Percentiles rank a stretch among this genome's conserved stretches.
Evolutionary conservation across 495 filamentous ascomycete genomes (phyloP).

Genomic region (Penicillium daleae): DNA sequence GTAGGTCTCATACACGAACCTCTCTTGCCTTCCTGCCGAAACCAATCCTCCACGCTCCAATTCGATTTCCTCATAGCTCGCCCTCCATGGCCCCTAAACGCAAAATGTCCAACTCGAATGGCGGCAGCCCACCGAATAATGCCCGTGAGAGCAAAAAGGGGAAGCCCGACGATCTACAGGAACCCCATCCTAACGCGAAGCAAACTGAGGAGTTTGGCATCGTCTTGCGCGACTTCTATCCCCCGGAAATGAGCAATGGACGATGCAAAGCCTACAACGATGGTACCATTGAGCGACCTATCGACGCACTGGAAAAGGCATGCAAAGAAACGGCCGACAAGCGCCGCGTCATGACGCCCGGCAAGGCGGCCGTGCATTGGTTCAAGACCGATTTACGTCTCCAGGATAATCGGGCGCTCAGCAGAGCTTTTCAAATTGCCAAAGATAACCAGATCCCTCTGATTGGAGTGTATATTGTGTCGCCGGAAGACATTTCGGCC

Average conservation of each 20-base stretch:
- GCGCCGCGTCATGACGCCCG: conserved; percentile 50
- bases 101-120: conserved; percentile 23
- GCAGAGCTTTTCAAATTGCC: conserved; percentile 68
- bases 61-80: neutral
- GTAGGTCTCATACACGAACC: neutral
- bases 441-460: conserved; percentile 66
- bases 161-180: conserved; percentile 23
- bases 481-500: conserved; percentile 83
- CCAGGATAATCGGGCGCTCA: conserved; percentile 73
- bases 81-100: conserved; percentile 37
- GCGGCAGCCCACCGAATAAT: conserved; percentile 12
- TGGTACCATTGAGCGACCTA: conserved; percentile 68
- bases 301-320: conserved; percentile 61
- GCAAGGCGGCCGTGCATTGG: conserved; percentile 82
- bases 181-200: conserved; percentile 43
- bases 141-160: conserved; percentile 24
- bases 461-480: conserved; percentile 78
- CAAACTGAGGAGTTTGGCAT: conserved; percentile 68
- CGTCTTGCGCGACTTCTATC: conserved; percentile 80
- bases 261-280: conserved; percentile 73
- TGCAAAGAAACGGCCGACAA: conserved; percentile 53
- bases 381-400: conserved; percentile 83
- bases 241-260: conserved; percentile 78
- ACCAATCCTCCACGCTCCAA: neutral
- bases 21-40: neutral